phyloP scores from a whole-genome alignment of 2,329 filamentous ascomycete species.

The Cordyceps tenuipes region DNA sequence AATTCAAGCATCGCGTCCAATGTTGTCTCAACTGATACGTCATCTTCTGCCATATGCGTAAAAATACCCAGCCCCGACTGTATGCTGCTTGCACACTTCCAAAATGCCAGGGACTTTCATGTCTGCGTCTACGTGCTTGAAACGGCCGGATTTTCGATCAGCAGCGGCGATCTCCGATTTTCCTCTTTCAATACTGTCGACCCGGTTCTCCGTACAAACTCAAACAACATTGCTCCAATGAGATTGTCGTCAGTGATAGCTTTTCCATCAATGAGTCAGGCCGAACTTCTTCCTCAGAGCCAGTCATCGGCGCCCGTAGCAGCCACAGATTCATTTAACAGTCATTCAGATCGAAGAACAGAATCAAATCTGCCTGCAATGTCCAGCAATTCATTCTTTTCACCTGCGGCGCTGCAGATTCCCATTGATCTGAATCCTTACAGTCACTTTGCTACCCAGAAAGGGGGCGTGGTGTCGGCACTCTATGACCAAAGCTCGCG shows the following conservation, averaged over 20 bases:
- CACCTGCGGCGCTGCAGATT: neutral
- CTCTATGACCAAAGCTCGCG: neutral
- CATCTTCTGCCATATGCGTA: conserved; percentile 18
- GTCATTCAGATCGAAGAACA: neutral
- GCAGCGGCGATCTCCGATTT: conserved; percentile 7
- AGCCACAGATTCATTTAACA: neutral
- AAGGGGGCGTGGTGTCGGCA: neutral
- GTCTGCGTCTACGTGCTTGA: conserved; percentile 24
- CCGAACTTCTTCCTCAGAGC: neutral
- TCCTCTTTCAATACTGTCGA: neutral
- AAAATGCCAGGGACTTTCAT: conserved; percentile 24
- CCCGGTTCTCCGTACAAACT: neutral
- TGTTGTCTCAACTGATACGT: conserved; percentile 12
- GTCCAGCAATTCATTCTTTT: neutral
- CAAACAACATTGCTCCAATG: neutral
- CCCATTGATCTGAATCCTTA: conserved; percentile 4
- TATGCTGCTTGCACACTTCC: conserved; percentile 21
- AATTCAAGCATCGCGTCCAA: neutral
- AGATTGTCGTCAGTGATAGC: conserved; percentile 2
- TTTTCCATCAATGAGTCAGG: neutral
- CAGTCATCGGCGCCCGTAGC: neutral
- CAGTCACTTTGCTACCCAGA: neutral
- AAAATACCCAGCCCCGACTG: conserved; percentile 19
- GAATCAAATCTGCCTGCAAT: neutral
- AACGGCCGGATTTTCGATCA: conserved; percentile 22